phyloP scores from a whole-genome alignment of 164 flowering plant species.

The Sextonia rubra region DNA sequence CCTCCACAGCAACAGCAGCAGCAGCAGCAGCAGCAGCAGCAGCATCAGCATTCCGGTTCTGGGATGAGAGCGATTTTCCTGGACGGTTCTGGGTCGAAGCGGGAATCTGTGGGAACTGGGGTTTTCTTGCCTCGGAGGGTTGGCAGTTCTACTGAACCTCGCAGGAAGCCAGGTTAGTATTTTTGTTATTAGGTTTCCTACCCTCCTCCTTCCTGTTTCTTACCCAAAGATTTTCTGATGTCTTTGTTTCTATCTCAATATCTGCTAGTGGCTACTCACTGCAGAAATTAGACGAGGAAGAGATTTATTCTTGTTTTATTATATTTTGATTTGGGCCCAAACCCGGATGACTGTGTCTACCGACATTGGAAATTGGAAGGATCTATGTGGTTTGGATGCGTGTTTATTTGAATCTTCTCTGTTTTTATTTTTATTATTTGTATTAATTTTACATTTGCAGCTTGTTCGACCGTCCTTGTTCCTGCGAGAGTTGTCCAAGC shows the following conservation, averaged over 20 bases:
- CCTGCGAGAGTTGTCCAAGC: slow-evolving; percentile 72
- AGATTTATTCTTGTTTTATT: neutral
- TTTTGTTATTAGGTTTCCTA: neutral
- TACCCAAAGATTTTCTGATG: neutral
- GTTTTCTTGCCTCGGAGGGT: slow-evolving; percentile 59
- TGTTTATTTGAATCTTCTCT: too few relatives aligned
- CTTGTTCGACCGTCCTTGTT: slow-evolving; percentile 53
- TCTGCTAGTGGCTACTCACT: neutral
- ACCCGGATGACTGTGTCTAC: too few relatives aligned
- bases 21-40: slow-evolving; percentile 10
- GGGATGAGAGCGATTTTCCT: slow-evolving; percentile 57
- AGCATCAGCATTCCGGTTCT: slow-evolving; percentile 23
- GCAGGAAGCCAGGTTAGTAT: slow-evolving; percentile 47
- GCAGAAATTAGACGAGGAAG: neutral
- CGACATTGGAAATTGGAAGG: too few relatives aligned
- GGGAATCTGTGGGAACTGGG: slow-evolving; percentile 56
- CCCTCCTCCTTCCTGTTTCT: neutral
- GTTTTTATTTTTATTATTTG: too few relatives aligned
- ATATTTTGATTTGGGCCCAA: neutral
- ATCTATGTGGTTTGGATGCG: too few relatives aligned
- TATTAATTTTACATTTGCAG: too few relatives aligned
- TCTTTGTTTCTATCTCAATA: neutral
- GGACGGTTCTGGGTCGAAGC: slow-evolving; percentile 33
- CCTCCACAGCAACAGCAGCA: slow-evolving; percentile 33
- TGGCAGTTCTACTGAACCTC: slow-evolving; percentile 28